Evolutionary conservation across 1,284 basidiomycete genomes (phyloP).

Genomic region (Sparassis latifolia): DNA sequence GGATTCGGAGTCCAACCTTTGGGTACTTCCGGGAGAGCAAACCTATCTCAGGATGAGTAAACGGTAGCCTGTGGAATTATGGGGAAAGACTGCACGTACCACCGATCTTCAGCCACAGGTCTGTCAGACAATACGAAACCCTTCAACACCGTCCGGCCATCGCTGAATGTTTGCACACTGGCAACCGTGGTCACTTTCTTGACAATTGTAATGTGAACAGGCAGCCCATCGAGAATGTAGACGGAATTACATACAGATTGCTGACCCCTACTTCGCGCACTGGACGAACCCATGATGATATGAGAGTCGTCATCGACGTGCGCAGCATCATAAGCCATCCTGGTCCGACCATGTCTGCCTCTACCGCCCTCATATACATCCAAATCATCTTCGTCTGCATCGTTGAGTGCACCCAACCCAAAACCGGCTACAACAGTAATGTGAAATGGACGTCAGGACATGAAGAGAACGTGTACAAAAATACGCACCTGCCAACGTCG

Average conservation of each 20-base stretch:
- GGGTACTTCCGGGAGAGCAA: constrained; percentile 75
- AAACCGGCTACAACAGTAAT: constrained; percentile 55
- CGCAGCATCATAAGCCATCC: constrained; percentile 66
- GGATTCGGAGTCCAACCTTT: constrained; percentile 85
- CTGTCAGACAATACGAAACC: constrained; percentile 74
- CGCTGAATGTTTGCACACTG: constrained; percentile 33
- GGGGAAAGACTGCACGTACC: constrained; percentile 41
- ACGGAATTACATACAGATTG: constrained; percentile 19
- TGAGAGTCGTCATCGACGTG: constrained; percentile 55
- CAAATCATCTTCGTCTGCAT: constrained; percentile 84
- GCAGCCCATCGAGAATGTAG: constrained; percentile 32
- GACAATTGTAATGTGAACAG: constrained; percentile 6
- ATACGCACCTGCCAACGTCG: constrained; percentile 30
- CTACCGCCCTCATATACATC: constrained; percentile 68
- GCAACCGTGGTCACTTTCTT: constrained; percentile 12
- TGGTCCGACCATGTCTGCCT: constrained; percentile 33
- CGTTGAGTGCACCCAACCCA: constrained; percentile 80
- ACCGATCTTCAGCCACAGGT: constrained; percentile 66
- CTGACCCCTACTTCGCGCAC: constrained; percentile 8
- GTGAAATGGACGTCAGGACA: constrained; percentile 1
- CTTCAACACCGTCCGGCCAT: constrained; percentile 66
- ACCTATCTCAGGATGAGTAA: constrained; percentile 41
- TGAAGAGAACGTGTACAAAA: not conserved
- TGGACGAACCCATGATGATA: constrained; percentile 19
- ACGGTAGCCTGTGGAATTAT: not conserved